These are phyloP conservation scores for Ceratobasidium sp. DNA, from an alignment of 1,284 basidiomycete genomes.

Conservation along the genomic window DNA sequence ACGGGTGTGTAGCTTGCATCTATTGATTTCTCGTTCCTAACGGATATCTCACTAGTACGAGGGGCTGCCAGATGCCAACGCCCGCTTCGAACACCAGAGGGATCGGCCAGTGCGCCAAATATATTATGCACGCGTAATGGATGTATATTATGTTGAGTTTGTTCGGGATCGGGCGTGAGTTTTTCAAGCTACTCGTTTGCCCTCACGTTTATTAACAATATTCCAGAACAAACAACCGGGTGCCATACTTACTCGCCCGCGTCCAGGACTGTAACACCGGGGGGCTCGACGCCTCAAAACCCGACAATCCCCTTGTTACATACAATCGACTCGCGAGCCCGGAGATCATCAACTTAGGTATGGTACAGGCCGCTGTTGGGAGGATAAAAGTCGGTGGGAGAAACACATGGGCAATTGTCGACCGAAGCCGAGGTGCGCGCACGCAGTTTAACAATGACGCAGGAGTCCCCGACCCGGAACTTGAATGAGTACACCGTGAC, in stretches of 20 bases:
- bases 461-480: background rate
- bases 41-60: slow-evolving; percentile 10
- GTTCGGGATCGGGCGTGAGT: slow-evolving; percentile 20
- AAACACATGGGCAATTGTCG: slow-evolving; percentile 23
- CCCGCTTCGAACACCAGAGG: background rate
- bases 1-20: background rate
- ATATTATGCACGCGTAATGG: slow-evolving; percentile 9
- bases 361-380: slow-evolving; percentile 20
- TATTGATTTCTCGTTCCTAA: background rate
- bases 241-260: slow-evolving; percentile 11
- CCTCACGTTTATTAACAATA: background rate
- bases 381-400: background rate
- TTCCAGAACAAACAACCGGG: background rate
- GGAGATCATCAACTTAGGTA: slow-evolving; percentile 13
- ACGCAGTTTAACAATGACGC: slow-evolving; percentile 17
- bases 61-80: slow-evolving; percentile 7
- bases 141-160: slow-evolving; percentile 18
- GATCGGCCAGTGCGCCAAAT: background rate
- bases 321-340: slow-evolving; percentile 2
- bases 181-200: background rate
- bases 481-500: background rate
- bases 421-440: slow-evolving; percentile 23
- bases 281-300: slow-evolving; percentile 4
- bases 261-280: slow-evolving; percentile 19
- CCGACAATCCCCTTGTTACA: slow-evolving; percentile 26